Evolutionary conservation across 2,329 filamentous ascomycete genomes (phyloP).

Genomic region (Fusarium tanahbumbuense): DNA sequence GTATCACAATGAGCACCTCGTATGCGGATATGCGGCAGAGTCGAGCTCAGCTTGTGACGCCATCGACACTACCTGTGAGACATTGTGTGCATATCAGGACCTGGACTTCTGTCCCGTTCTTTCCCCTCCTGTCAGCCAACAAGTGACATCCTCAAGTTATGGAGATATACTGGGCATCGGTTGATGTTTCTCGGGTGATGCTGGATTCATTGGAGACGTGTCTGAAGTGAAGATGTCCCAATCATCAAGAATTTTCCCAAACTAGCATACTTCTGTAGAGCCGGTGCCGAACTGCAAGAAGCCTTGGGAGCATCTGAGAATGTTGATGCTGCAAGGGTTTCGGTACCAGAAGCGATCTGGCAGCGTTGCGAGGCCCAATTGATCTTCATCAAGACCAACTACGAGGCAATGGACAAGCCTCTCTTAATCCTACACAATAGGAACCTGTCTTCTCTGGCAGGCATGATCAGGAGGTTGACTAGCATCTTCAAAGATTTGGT

Average conservation of each 20-base stretch:
- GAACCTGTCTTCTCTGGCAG: neutral
- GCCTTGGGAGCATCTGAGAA: neutral
- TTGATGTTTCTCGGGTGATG: neutral
- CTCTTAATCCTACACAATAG: neutral
- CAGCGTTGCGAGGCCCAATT: neutral
- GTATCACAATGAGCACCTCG: neutral
- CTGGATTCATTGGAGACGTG: neutral
- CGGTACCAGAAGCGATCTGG: neutral
- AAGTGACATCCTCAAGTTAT: neutral
- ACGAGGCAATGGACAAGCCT: neutral
- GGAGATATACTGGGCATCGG: neutral
- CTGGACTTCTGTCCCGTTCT: neutral
- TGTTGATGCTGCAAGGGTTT: neutral
- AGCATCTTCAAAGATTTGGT: neutral
- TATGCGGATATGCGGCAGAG: neutral
- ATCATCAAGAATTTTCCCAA: no score
- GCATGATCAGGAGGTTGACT: neutral
- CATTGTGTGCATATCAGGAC: neutral
- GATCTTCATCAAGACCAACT: neutral
- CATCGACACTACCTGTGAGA: neutral
- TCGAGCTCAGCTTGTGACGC: neutral
- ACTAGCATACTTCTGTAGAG: neutral
- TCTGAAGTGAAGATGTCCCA: neutral
- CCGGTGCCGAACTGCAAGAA: neutral
- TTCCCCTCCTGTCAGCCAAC: neutral